phyloP scores from a whole-genome alignment of 164 flowering plant genomes.

The Annona cherimola region DNA sequence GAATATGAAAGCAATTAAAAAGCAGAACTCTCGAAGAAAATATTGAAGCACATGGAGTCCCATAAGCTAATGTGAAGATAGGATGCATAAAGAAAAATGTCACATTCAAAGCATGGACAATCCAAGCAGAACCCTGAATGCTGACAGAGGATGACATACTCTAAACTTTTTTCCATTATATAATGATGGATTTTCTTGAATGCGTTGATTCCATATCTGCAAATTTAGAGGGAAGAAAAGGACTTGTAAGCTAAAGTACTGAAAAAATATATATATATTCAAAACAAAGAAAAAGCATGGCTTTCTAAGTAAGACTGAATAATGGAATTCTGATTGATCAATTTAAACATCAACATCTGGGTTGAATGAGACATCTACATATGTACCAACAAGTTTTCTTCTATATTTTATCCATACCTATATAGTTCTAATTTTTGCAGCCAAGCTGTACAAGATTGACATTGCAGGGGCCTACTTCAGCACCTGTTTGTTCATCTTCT shows the following conservation, averaged over 20 bases:
- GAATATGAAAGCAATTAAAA: background rate
- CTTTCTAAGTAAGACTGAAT: background rate
- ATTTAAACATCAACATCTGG: background rate
- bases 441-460: too few species aligned
- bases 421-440: too few species aligned
- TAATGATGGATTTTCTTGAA: conserved; percentile 47
- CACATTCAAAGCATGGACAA: background rate
- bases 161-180: conserved; percentile 83
- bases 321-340: background rate
- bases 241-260: background rate
- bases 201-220: conserved; percentile 72
- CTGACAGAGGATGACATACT: conserved; percentile 32
- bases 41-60: background rate
- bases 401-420: too few species aligned
- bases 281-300: background rate
- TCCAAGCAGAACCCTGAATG: background rate
- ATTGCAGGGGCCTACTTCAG: too few species aligned
- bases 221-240: background rate
- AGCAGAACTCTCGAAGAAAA: background rate
- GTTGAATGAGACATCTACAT: too few species aligned
- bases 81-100: background rate
- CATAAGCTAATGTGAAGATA: background rate
- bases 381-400: too few species aligned
- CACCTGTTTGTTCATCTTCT: too few species aligned
- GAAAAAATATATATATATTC: too few species aligned